Evolutionary conservation across 352 stramenopile species (phyloP).

Genomic region (Blastocystis sp.): DNA sequence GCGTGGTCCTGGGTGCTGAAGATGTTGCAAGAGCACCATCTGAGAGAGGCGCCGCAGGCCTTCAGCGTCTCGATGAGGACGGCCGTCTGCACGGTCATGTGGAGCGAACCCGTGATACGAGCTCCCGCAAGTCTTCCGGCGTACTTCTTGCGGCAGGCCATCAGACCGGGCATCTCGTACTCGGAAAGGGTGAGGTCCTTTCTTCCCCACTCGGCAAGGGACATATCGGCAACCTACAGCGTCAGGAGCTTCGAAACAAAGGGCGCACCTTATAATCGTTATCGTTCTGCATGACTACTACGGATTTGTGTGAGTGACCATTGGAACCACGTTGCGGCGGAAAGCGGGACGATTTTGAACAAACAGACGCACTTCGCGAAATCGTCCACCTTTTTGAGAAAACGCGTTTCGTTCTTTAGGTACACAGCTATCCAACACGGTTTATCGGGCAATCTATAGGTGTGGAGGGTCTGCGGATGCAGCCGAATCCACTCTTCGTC

Average conservation of each 20-base stretch:
- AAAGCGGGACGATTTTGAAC: neutral
- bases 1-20: slow-evolving; percentile 98
- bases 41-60: slow-evolving; percentile 88
- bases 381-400: slow-evolving; percentile 61
- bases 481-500: slow-evolving; percentile 67
- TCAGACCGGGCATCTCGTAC: slow-evolving; percentile 94
- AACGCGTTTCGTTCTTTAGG: slow-evolving; percentile 69
- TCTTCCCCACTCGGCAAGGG: slow-evolving; percentile 93
- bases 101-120: slow-evolving; percentile 89
- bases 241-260: neutral
- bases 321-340: neutral
- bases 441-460: slow-evolving; percentile 42
- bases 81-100: slow-evolving; percentile 99
- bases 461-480: slow-evolving; percentile 66
- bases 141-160: slow-evolving; percentile 90
- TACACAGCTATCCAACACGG: slow-evolving; percentile 63
- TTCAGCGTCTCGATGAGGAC: slow-evolving; percentile 97
- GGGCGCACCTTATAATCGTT: slow-evolving; percentile 50
- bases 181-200: slow-evolving; percentile 97
- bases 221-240: slow-evolving; percentile 87
- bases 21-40: slow-evolving; percentile 99
- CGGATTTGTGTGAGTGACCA: neutral
- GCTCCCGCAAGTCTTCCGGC: slow-evolving; percentile 83
- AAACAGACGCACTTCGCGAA: neutral
- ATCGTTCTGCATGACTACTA: slow-evolving; percentile 56